phyloP scores from a whole-genome alignment of 1,284 basidiomycete genomes.

The Trametes sp. region DNA sequence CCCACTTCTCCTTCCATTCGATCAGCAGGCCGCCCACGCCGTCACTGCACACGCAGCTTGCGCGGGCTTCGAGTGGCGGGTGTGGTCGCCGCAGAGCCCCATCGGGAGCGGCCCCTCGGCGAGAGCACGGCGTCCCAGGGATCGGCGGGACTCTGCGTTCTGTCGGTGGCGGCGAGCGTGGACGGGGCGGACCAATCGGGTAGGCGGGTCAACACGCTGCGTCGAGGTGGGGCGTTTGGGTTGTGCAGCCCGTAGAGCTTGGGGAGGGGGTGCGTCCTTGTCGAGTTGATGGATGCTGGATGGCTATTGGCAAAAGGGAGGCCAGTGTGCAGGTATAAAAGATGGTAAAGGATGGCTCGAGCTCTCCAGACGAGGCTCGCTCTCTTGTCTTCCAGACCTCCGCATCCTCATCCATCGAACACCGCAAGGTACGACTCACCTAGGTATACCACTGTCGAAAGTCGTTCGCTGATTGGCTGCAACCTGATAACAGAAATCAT shows the following conservation, averaged over 20 bases:
- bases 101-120: background rate
- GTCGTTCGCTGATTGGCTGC: background rate
- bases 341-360: background rate
- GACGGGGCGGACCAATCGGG: background rate
- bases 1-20: background rate
- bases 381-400: background rate
- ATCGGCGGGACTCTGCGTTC: background rate
- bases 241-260: background rate
- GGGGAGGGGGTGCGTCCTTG: too few species aligned
- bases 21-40: constrained; percentile 3
- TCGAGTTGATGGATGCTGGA: background rate
- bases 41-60: background rate
- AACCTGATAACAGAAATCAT: background rate
- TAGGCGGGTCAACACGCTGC: background rate
- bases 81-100: background rate
- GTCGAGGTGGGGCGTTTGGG: background rate
- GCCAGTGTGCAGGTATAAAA: background rate
- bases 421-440: too few species aligned
- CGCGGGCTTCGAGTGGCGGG: constrained; percentile 5
- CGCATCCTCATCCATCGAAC: too few species aligned
- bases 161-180: constrained; percentile 8
- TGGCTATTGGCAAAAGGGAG: background rate
- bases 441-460: background rate
- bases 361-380: background rate
- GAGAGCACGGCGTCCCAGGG: constrained; percentile 6